Base-by-base conservation (phyloP, 805 yeast genomes). In the Saccharomycopsis schoenii region DNA sequence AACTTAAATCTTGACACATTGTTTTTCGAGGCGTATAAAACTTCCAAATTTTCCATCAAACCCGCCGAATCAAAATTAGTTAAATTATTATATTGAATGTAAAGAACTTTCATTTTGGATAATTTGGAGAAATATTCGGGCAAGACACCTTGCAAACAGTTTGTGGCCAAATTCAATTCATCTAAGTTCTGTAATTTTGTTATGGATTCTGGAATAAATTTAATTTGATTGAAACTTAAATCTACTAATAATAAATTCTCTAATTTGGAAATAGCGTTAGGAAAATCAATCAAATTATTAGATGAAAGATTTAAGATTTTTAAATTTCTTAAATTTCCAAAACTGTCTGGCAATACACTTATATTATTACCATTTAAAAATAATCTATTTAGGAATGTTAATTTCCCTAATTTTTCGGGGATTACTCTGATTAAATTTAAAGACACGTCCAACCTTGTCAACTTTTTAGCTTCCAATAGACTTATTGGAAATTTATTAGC, bases 301-400 rank as follows among this genome's bases (percentile, higher is more conserved):
- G 97, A 91, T 1, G 96, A 83, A 55, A 94, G 73, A 69, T 94
- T 89, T 65, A 94, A 73, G 5, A 79, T 71, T 61, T 80, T 79
- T 66, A 89, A 74, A 63, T 78, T 78, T 54, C 75, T 75, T 52
- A 89, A 73, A 21, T 78, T 78, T 0, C 83, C 77, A 67, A 89
- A 83, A 1, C 82, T 76, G 37, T 76, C 76, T 0, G 96, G 96
- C 51, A 92, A 73, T 5, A 70, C 69, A 1, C 79, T 77, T 61
- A 91, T 74, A 66, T 87, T 86, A 69, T 92, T 92, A 70, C 94
- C 87, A 64, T 88, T 88, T 65, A 90, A 72, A 67, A 83, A 83
- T 63, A 90, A 73, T 41, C 78, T 79, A 1, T 84, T 80, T 66
- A 88, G 72, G 64, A 82, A 78, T 56, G 75, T 69, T 70, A 87